phyloP scores from a whole-genome alignment of 202 grass and related monocot genomes.

The Schoenoplectus triqueter region DNA sequence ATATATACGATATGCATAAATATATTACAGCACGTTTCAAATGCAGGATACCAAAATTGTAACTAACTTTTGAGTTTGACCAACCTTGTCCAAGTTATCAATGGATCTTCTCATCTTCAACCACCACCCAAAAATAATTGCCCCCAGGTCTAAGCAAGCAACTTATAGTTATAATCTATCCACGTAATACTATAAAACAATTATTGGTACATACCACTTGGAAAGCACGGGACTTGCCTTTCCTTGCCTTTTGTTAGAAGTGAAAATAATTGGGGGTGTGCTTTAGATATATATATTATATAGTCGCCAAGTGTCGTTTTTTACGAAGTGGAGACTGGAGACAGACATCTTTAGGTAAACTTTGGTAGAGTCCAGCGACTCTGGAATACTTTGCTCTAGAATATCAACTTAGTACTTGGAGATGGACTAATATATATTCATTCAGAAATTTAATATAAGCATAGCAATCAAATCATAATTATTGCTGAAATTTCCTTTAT shows the following conservation, averaged over 20 bases:
- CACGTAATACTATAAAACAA: conserved; percentile 12
- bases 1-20: no score
- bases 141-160: background rate
- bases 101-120: background rate
- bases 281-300: background rate
- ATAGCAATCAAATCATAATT: no score
- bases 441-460: no score
- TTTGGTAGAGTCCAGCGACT: background rate
- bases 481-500: no score
- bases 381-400: background rate
- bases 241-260: background rate
- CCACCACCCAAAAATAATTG: background rate
- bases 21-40: background rate
- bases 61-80: no score
- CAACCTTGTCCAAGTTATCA: no score
- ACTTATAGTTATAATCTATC: background rate
- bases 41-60: background rate
- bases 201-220: background rate
- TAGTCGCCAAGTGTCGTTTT: background rate
- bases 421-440: no score
- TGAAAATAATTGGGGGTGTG: background rate
- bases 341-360: background rate
- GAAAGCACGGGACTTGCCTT: background rate
- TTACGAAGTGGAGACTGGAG: background rate
- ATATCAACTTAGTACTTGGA: background rate